Evolutionary conservation across 805 yeast genomes (phyloP).

Genomic region (Kodamaea lidongshanica): DNA sequence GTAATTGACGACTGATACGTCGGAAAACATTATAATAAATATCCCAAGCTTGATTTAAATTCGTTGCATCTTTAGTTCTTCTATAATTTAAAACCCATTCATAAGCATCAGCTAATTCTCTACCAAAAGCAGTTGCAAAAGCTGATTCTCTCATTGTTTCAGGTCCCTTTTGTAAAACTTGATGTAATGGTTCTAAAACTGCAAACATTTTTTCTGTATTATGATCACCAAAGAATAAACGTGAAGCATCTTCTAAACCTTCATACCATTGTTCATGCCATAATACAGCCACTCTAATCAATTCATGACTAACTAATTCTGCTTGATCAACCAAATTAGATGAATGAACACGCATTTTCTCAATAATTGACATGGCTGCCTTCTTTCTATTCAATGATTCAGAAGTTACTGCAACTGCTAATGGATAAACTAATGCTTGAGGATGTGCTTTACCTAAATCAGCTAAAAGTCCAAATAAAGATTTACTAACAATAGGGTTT

Average conservation of each 20-base stretch:
- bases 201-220: slow-evolving; percentile 93
- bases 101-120: slow-evolving; percentile 86
- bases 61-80: slow-evolving; percentile 78
- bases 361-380: slow-evolving; percentile 88
- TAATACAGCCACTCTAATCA: slow-evolving; percentile 88
- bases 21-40: slow-evolving; percentile 90
- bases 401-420: slow-evolving; percentile 92
- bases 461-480: slow-evolving; percentile 72
- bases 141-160: slow-evolving; percentile 90
- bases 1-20: slow-evolving; percentile 80
- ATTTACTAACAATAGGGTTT: slow-evolving; percentile 71
- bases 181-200: slow-evolving; percentile 83
- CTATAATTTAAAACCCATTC: slow-evolving; percentile 89
- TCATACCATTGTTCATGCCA: slow-evolving; percentile 99
- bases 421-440: slow-evolving; percentile 90
- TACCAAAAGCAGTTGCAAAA: slow-evolving; percentile 87
- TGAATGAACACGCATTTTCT: slow-evolving; percentile 86
- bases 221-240: slow-evolving; percentile 88
- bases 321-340: slow-evolving; percentile 84
- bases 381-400: slow-evolving; percentile 83
- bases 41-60: slow-evolving; percentile 96
- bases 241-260: slow-evolving; percentile 93
- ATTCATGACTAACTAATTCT: slow-evolving; percentile 86
- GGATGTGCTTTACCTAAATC: slow-evolving; percentile 95
- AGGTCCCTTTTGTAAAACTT: slow-evolving; percentile 78